Conservation (phyloP, 257 asterid genomes). For the Lithospermum erythrorhizon region DNA sequence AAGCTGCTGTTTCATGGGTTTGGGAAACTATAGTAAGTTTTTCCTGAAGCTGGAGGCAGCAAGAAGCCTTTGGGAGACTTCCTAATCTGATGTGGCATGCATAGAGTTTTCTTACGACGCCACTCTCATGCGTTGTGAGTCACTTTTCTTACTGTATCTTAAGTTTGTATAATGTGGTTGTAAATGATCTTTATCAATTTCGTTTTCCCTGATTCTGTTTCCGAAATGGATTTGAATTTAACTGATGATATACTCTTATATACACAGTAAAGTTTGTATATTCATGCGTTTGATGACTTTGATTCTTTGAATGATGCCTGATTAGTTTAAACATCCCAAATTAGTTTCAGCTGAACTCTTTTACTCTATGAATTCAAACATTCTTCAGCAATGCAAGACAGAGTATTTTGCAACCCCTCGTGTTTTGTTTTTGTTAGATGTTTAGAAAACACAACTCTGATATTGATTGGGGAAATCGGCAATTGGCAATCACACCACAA, state of each 20-base stretch:
- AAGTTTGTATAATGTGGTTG: constrained; percentile 12
- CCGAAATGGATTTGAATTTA: background rate
- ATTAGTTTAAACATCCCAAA: no score
- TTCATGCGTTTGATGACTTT: background rate
- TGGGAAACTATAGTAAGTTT: background rate
- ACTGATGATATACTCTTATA: background rate
- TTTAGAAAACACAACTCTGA: no score
- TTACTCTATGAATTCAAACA: no score
- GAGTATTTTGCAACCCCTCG: no score
- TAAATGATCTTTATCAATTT: constrained; percentile 5
- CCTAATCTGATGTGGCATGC: background rate
- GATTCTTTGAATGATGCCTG: background rate
- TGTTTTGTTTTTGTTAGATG: no score
- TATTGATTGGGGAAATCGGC: no score
- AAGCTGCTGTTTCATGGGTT: background rate
- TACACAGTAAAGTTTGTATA: background rate
- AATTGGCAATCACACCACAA: no score
- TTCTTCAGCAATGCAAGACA: no score
- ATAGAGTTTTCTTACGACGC: background rate
- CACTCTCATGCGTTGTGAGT: background rate
- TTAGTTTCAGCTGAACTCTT: no score
- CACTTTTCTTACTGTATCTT: background rate
- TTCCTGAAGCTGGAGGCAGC: background rate
- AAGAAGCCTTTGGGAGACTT: background rate
- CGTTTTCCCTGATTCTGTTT: background rate